These are phyloP conservation scores for Trichothecium roseum DNA, from an alignment of 2,329 filamentous ascomycete species.

Conservation along the genomic window DNA sequence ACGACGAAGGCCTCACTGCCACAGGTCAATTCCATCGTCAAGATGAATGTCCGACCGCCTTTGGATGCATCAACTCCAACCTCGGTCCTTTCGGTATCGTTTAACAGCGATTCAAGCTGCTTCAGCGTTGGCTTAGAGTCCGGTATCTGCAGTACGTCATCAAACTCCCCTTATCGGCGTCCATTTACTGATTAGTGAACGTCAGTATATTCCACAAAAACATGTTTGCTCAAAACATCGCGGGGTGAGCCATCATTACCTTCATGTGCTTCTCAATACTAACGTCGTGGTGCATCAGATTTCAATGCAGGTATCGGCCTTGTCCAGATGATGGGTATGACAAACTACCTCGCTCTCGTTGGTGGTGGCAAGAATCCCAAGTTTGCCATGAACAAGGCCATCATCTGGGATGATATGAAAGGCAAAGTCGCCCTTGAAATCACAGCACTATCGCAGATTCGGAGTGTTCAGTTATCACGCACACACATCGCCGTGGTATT, in stretches of 20 bases:
- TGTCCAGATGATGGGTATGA: slow-evolving; percentile 76
- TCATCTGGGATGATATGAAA: slow-evolving; percentile 86
- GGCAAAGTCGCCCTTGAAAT: slow-evolving; percentile 65
- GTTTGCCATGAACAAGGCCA: slow-evolving; percentile 77
- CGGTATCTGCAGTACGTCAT: slow-evolving; percentile 66
- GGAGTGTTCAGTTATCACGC: slow-evolving; percentile 67
- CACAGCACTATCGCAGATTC: slow-evolving; percentile 69
- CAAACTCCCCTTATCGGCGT: neutral
- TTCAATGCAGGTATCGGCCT: slow-evolving; percentile 76
- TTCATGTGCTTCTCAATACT: slow-evolving; percentile 1
- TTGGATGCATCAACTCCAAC: slow-evolving; percentile 70
- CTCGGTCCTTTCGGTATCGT: slow-evolving; percentile 70
- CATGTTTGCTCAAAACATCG: slow-evolving; percentile 55
- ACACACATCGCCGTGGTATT: slow-evolving; percentile 72
- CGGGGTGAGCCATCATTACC: slow-evolving; percentile 23
- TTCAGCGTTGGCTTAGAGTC: slow-evolving; percentile 82
- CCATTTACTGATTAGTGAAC: neutral
- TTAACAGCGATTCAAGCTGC: slow-evolving; percentile 75
- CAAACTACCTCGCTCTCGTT: slow-evolving; percentile 81
- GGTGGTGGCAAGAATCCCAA: slow-evolving; percentile 80
- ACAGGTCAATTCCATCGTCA: slow-evolving; percentile 10
- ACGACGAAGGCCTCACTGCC: too few relatives aligned
- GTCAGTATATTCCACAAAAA: slow-evolving; percentile 58
- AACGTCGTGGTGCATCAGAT: slow-evolving; percentile 30
- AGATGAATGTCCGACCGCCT: slow-evolving; percentile 81